These are phyloP conservation scores for Aristolochia californica DNA, from an alignment of 164 flowering plant genomes.

Conservation along the genomic window DNA sequence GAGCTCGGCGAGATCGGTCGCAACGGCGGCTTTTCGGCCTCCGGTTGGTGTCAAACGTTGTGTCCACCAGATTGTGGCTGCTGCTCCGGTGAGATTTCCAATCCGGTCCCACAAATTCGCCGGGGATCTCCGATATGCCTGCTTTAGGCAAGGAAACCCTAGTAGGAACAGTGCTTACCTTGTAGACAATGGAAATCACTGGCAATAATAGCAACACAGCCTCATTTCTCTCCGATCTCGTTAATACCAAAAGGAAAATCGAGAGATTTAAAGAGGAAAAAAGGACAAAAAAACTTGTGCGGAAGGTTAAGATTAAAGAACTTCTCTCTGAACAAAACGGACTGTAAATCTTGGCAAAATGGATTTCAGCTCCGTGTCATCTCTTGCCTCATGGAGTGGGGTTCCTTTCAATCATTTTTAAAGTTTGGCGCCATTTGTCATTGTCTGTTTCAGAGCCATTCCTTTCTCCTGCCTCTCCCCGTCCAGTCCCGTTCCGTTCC, in stretches of 20 bases:
- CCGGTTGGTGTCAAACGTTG: neutral
- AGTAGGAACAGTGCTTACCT: conserved; percentile 23
- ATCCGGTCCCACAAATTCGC: conserved; percentile 19
- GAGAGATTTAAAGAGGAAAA: too few relatives aligned
- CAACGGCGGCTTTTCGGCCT: neutral
- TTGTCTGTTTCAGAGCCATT: too few relatives aligned
- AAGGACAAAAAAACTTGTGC: too few relatives aligned
- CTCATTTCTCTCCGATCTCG: neutral
- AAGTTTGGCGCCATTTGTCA: too few relatives aligned
- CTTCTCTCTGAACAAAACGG: neutral
- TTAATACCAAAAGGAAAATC: too few relatives aligned
- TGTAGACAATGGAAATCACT: conserved; percentile 57
- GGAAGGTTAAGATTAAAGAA: neutral
- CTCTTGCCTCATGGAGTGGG: too few relatives aligned
- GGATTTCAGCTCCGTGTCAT: too few relatives aligned
- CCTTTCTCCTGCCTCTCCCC: too few relatives aligned
- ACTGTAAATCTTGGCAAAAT: neutral
- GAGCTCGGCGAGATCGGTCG: conserved; percentile 1
- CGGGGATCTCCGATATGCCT: conserved; percentile 18
- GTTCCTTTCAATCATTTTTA: too few relatives aligned
- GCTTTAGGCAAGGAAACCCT: conserved; percentile 23
- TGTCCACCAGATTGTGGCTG: conserved; percentile 13
- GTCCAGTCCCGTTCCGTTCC: too few relatives aligned
- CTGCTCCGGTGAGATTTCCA: conserved; percentile 20
- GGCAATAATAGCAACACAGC: conserved; percentile 39